Base-by-base conservation (phyloP, 2,329 filamentous ascomycete species). In the Orbilia oligospora region DNA sequence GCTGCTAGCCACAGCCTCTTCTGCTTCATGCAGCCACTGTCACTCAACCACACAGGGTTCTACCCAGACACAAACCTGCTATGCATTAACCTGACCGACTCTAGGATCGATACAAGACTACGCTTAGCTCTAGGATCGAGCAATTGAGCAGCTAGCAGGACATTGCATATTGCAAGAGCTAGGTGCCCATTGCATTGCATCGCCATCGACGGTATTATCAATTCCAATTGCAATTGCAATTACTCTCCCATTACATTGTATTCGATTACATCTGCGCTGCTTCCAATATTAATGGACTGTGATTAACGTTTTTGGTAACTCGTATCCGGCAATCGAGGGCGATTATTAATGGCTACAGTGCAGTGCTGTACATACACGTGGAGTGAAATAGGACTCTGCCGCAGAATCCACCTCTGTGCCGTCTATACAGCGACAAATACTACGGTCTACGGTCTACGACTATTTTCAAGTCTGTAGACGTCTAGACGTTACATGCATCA, bases 21-120 rank as follows among this genome's bases (percentile, higher is more conserved):
- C 56, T 61, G 56, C 56, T 61, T 61, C 56, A 61, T 61, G 56
- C 56, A 61, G 56, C 56, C 56, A 61, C 56, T 44, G 56, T 61
- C 56, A 61, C 56, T 44, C 36, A 61, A 61, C 56, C 56, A 61
- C 56, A 61, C 56, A 61, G 56, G 56, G 56, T 61, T 61, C 56
- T 44, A 61, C 56, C 56, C 20, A 27, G 56, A 44, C 56, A 20
- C 16, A 41, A 44, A 24, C n/a, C 56, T 61, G 56, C 56, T 44
- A 2, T 61, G 56, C 56, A 61, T 61, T 61, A 20, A 44, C 36
- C n/a, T 20, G 44, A 46, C 18, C 27, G 30, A n/a, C 18, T 61
- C 55, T 61, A 61, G 55, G 55, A 61, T 61, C 55, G n/a, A n/a
- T n/a, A n/a, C n/a, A n/a, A n/a, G n/a, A n/a, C n/a, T n/a, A n/a